phyloP scores from a whole-genome alignment of 1,139 yeast species.

The Debaryomycetaceae sp. region DNA sequence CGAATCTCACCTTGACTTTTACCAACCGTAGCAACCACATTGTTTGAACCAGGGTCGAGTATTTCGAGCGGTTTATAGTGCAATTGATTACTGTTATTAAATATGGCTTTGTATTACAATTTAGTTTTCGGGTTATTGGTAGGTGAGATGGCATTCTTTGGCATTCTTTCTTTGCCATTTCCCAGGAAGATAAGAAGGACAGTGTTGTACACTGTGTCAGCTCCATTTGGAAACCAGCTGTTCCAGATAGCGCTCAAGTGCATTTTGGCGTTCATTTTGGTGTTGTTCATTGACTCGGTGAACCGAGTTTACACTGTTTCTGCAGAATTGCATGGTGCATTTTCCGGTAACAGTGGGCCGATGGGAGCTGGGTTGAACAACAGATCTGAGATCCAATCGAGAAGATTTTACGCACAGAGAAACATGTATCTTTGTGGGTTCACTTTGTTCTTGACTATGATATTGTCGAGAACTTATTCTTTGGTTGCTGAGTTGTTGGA shows the following conservation, averaged over 20 bases:
- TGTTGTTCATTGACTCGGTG: constrained; percentile 84
- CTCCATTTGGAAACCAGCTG: constrained; percentile 68
- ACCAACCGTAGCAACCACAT: no score
- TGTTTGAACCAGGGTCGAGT: background rate
- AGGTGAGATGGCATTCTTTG: constrained; percentile 76
- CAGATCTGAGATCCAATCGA: constrained; percentile 78
- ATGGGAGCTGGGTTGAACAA: constrained; percentile 34
- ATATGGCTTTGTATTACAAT: constrained; percentile 72
- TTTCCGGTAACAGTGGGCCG: constrained; percentile 13
- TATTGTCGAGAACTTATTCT: constrained; percentile 80
- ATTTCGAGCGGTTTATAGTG: background rate
- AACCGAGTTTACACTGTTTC: constrained; percentile 76
- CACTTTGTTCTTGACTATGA: constrained; percentile 83
- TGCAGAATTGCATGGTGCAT: constrained; percentile 47
- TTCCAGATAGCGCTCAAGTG: constrained; percentile 79
- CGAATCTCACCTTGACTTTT: no score
- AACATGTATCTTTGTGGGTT: constrained; percentile 96
- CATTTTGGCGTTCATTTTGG: constrained; percentile 76
- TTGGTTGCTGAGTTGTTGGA: constrained; percentile 72
- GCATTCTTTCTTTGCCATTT: constrained; percentile 78
- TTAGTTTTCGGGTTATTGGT: constrained; percentile 73
- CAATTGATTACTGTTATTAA: constrained; percentile 2
- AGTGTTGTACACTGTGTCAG: constrained; percentile 58
- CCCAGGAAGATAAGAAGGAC: constrained; percentile 74
- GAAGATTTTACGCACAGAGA: constrained; percentile 93